These are phyloP conservation scores for Amanita pallidorosea DNA, from an alignment of 768 basidiomycete species.

Conservation along the genomic window DNA sequence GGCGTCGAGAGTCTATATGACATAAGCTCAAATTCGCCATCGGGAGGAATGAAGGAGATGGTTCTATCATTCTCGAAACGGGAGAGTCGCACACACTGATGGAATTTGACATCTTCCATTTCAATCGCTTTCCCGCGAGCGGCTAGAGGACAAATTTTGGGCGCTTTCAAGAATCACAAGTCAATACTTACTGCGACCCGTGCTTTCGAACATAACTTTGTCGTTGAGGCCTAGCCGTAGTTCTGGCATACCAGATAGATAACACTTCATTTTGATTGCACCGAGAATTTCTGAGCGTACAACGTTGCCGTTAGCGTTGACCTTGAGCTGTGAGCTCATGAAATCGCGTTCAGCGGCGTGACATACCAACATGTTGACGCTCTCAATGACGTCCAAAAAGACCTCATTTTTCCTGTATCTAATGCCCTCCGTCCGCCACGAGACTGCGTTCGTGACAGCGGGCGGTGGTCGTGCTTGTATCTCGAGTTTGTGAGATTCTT, in stretches of 20 bases:
- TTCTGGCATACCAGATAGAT: slow-evolving; percentile 99
- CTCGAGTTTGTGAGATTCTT: slow-evolving; percentile 96
- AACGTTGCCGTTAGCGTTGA: slow-evolving; percentile 94
- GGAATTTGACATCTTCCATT: slow-evolving; percentile 99
- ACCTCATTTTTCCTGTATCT: slow-evolving; percentile 98
- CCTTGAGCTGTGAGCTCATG: slow-evolving; percentile 33
- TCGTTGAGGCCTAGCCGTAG: slow-evolving; percentile 92
- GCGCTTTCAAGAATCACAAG: background rate
- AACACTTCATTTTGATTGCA: slow-evolving; percentile 99
- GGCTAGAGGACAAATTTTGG: slow-evolving; percentile 29
- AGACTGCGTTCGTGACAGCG: slow-evolving; percentile 97
- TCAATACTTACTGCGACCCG: slow-evolving; percentile 71
- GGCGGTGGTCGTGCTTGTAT: slow-evolving; percentile 87
- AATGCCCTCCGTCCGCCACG: slow-evolving; percentile 97
- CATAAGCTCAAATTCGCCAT: slow-evolving; percentile 99
- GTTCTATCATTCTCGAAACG: slow-evolving; percentile 98
- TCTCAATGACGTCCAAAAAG: slow-evolving; percentile 96
- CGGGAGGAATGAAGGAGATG: slow-evolving; percentile 97
- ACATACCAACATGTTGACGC: slow-evolving; percentile 87
- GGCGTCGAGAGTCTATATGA: slow-evolving; percentile 93
- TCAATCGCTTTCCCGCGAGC: slow-evolving; percentile 96
- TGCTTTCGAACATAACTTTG: slow-evolving; percentile 99
- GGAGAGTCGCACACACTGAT: slow-evolving; percentile 95
- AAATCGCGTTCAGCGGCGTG: background rate
- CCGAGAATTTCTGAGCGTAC: slow-evolving; percentile 96